Evolutionary conservation across 257 asterid genomes (phyloP).

Genomic region (Cordia subcordata): DNA sequence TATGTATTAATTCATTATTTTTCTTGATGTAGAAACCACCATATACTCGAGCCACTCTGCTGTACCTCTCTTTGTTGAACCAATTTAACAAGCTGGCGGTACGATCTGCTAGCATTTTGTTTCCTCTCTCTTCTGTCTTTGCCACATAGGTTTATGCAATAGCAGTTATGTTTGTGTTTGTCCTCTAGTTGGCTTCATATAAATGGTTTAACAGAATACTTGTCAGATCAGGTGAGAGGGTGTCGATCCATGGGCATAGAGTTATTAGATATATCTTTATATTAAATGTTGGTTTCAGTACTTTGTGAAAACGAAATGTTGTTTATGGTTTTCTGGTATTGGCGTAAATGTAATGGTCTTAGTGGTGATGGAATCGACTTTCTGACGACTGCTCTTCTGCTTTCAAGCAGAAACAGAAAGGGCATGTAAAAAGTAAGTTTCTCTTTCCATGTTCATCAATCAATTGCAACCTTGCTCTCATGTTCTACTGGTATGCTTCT

Average conservation of each 20-base stretch:
- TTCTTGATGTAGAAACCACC: slow-evolving; percentile 31
- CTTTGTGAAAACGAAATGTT: background rate
- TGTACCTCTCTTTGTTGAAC: slow-evolving; percentile 42
- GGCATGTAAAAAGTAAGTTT: background rate
- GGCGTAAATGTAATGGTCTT: background rate
- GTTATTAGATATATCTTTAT: background rate
- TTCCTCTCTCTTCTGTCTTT: background rate
- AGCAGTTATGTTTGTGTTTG: no score
- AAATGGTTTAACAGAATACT: no score
- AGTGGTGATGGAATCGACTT: background rate
- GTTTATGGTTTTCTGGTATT: no score
- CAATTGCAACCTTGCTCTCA: background rate
- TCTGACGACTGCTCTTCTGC: background rate
- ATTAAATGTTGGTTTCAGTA: background rate
- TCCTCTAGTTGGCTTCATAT: no score
- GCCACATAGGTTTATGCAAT: no score
- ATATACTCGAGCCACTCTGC: slow-evolving; percentile 37
- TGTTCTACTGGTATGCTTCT: background rate
- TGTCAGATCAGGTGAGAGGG: background rate
- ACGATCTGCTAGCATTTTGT: background rate
- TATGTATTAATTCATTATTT: background rate
- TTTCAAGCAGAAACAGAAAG: background rate
- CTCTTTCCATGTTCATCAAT: background rate
- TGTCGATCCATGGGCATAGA: background rate
- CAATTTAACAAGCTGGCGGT: slow-evolving; percentile 24